phyloP scores from a whole-genome alignment of 2,329 filamentous ascomycete species.

The Hypoxylon sp. region DNA sequence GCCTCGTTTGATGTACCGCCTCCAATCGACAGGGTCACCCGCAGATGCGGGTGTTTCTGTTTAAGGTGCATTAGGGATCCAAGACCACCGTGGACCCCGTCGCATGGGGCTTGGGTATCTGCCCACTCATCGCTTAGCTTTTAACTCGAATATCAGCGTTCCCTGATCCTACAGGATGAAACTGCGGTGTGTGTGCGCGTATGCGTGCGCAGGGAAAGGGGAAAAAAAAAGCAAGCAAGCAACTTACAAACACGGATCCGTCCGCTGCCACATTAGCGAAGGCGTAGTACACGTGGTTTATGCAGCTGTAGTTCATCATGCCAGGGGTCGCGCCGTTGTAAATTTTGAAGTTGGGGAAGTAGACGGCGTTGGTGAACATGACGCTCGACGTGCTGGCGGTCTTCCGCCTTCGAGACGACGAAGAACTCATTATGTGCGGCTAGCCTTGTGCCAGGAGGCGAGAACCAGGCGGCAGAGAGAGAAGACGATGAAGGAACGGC shows the following conservation, averaged over 20 bases:
- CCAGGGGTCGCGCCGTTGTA: conserved; percentile 80
- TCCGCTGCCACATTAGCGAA: conserved; percentile 80
- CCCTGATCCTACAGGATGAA: conserved; percentile 21
- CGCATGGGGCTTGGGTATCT: conserved; percentile 77
- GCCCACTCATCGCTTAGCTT: conserved; percentile 88
- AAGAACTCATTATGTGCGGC: conserved; percentile 54
- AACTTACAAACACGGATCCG: conserved; percentile 78
- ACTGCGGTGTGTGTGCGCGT: conserved; percentile 3
- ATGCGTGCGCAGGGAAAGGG: background rate
- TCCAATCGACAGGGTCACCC: conserved; percentile 82
- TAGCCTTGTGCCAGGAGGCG: background rate
- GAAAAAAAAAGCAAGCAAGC: conserved; percentile 2
- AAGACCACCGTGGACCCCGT: conserved; percentile 77
- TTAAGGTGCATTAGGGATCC: conserved; percentile 81
- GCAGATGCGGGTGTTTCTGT: conserved; percentile 74
- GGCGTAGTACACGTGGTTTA: conserved; percentile 86
- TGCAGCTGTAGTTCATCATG: conserved; percentile 78
- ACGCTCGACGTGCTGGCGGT: conserved; percentile 60
- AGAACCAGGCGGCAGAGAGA: background rate
- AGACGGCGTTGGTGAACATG: conserved; percentile 79
- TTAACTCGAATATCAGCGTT: conserved; percentile 28
- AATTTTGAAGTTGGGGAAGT: conserved; percentile 84
- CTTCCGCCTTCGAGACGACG: conserved; percentile 59
- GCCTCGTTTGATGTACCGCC: conserved; percentile 73
- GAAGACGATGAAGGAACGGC: conserved; percentile 6